Evolutionary conservation across 176 grass and related monocot genomes (phyloP).

Genomic region (Puya raimondii): DNA sequence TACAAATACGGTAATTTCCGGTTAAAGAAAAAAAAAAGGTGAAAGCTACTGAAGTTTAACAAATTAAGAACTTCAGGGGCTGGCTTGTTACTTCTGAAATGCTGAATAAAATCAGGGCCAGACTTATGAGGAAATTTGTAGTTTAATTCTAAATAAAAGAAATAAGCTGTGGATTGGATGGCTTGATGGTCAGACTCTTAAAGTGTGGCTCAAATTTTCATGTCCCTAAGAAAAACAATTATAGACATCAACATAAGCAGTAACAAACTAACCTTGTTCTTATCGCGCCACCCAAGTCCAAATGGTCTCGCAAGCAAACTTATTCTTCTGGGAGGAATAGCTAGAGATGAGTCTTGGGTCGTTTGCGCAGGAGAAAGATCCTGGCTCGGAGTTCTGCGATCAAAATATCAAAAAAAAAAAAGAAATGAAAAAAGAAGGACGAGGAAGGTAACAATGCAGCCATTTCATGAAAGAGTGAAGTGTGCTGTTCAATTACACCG

Average conservation of each 20-base stretch:
- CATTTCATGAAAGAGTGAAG: too few relatives aligned
- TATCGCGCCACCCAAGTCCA: conserved; percentile 76
- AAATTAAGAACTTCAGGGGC: too few relatives aligned
- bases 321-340: conserved; percentile 88
- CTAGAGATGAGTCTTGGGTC: conserved; percentile 72
- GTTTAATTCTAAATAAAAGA: too few relatives aligned
- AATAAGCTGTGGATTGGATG: too few relatives aligned
- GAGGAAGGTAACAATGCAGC: too few relatives aligned
- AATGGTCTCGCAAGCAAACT: conserved; percentile 79
- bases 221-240: too few relatives aligned
- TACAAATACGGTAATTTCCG: conserved; percentile 31
- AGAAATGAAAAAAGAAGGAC: not conserved
- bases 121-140: too few relatives aligned
- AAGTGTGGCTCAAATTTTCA: too few relatives aligned
- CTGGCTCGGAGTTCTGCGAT: conserved; percentile 47
- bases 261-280: conserved; percentile 63
- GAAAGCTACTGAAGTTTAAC: not conserved
- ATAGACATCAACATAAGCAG: not conserved
- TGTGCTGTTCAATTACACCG: too few relatives aligned
- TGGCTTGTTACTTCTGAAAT: too few relatives aligned
- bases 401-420: not conserved
- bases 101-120: too few relatives aligned
- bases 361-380: conserved; percentile 37
- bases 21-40: conserved; percentile 21
- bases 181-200: not conserved